Percentiles rank a stretch among this genome's conserved stretches.
phyloP scores from a whole-genome alignment of 352 stramenopile genomes.

The Globisporangium middletonii region DNA sequence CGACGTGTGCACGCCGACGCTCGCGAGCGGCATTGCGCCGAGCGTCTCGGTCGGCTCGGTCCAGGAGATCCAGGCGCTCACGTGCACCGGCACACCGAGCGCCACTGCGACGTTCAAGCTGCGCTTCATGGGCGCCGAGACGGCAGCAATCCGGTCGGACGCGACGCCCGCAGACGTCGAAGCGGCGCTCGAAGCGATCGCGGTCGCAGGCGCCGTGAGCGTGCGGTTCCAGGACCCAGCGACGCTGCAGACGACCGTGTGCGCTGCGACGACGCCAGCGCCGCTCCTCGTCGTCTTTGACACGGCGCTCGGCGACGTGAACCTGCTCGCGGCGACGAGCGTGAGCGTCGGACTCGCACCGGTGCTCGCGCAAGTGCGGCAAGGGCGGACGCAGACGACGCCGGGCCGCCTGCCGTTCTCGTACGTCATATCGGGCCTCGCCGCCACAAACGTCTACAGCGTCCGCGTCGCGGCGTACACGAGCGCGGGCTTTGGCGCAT shows the following conservation, averaged over 20 bases:
- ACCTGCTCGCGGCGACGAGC: slow-evolving; percentile 13
- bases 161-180: slow-evolving; percentile 31
- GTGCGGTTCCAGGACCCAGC: slow-evolving; percentile 31
- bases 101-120: slow-evolving; percentile 49
- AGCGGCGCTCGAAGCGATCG: slow-evolving; percentile 45
- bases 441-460: slow-evolving; percentile 73
- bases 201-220: slow-evolving; percentile 49
- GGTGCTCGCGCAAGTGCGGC: slow-evolving; percentile 30
- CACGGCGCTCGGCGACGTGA: slow-evolving; percentile 46
- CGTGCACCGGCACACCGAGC: slow-evolving; percentile 27
- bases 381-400: slow-evolving; percentile 45
- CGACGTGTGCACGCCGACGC: slow-evolving; percentile 29
- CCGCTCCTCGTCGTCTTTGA: slow-evolving; percentile 51
- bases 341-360: slow-evolving; percentile 10
- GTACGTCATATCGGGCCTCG: slow-evolving; percentile 77
- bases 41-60: slow-evolving; percentile 35
- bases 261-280: slow-evolving; percentile 20
- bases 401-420: slow-evolving; percentile 79
- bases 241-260: slow-evolving; percentile 37
- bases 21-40: slow-evolving; percentile 36
- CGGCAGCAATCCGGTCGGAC: slow-evolving; percentile 31
- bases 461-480: slow-evolving; percentile 93
- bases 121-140: slow-evolving; percentile 47
- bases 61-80: slow-evolving; percentile 55
- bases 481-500: slow-evolving; percentile 87